Conservation (phyloP, 2,329 filamentous ascomycete species). For the Fusarium devonianum region DNA sequence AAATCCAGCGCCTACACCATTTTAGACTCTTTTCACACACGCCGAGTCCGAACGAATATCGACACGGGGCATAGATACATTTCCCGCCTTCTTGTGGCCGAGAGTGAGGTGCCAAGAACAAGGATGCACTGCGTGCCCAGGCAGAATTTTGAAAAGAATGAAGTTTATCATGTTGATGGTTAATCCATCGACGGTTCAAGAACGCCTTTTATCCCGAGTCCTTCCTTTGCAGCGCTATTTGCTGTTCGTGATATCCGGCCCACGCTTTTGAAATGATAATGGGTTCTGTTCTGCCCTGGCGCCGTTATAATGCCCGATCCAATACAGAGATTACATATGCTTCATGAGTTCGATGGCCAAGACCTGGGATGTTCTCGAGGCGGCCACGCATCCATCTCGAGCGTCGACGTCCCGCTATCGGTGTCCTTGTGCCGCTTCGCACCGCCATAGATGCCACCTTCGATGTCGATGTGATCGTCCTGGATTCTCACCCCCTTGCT, state of each 20-base stretch:
- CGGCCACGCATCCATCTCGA: slow-evolving; percentile 39
- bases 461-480: slow-evolving; percentile 38
- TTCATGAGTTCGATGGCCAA: slow-evolving; percentile 20
- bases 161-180: background rate
- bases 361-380: slow-evolving; percentile 28
- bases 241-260: no score
- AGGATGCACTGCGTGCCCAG: no score
- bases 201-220: slow-evolving; percentile 10
- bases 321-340: slow-evolving; percentile 7
- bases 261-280: slow-evolving; percentile 8
- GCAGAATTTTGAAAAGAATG: no score
- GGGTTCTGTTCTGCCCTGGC: slow-evolving; percentile 11
- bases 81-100: background rate
- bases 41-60: background rate
- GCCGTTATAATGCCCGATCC: slow-evolving; percentile 9
- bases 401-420: slow-evolving; percentile 28
- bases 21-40: background rate
- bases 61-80: background rate
- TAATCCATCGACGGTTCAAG: background rate
- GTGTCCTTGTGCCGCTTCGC: slow-evolving; percentile 26
- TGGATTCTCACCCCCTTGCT: slow-evolving; percentile 35
- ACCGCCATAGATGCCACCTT: slow-evolving; percentile 18
- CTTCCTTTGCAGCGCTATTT: background rate
- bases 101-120: background rate
- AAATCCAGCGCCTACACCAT: background rate